These are phyloP conservation scores for Trypanosoma grayi DNA, from an alignment of 208 protist species.

Conservation along the genomic window DNA sequence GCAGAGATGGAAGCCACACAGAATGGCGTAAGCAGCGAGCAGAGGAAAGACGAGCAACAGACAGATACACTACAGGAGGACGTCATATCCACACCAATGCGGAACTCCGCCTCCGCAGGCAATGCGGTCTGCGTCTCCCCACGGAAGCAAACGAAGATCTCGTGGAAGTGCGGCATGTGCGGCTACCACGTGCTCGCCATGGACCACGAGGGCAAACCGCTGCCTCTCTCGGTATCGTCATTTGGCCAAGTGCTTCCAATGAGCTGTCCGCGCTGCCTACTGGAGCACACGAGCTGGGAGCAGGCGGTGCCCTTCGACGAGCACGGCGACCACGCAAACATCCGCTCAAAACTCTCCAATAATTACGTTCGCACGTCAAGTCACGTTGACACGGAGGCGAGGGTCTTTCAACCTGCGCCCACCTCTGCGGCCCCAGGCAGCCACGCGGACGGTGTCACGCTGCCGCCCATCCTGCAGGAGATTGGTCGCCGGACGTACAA, in stretches of 20 bases:
- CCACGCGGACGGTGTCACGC: neutral
- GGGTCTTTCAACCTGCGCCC: neutral
- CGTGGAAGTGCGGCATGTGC: slow-evolving; percentile 81
- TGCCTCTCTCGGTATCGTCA: slow-evolving; percentile 62
- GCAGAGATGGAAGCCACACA: too few species aligned
- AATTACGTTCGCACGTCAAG: slow-evolving; percentile 33
- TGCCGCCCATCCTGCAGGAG: slow-evolving; percentile 17
- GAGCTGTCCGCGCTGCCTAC: slow-evolving; percentile 68
- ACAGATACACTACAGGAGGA: too few species aligned
- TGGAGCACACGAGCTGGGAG: slow-evolving; percentile 74
- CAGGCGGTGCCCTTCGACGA: slow-evolving; percentile 63
- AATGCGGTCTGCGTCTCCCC: slow-evolving; percentile 1
- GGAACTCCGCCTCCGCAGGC: neutral
- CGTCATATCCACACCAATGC: too few species aligned
- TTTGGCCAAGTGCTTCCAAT: slow-evolving; percentile 72
- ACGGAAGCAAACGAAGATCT: slow-evolving; percentile 28
- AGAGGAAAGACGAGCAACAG: too few species aligned
- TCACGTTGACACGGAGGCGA: neutral
- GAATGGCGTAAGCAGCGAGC: too few species aligned
- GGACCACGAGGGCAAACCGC: slow-evolving; percentile 67
- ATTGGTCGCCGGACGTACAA: slow-evolving; percentile 22
- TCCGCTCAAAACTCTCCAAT: slow-evolving; percentile 74
- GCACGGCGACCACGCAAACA: slow-evolving; percentile 71
- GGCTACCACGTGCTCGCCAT: slow-evolving; percentile 81
- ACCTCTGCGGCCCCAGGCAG: neutral